These are phyloP conservation scores for Tulasnella calospora DNA, from an alignment of 768 basidiomycete genomes.

Conservation along the genomic window DNA sequence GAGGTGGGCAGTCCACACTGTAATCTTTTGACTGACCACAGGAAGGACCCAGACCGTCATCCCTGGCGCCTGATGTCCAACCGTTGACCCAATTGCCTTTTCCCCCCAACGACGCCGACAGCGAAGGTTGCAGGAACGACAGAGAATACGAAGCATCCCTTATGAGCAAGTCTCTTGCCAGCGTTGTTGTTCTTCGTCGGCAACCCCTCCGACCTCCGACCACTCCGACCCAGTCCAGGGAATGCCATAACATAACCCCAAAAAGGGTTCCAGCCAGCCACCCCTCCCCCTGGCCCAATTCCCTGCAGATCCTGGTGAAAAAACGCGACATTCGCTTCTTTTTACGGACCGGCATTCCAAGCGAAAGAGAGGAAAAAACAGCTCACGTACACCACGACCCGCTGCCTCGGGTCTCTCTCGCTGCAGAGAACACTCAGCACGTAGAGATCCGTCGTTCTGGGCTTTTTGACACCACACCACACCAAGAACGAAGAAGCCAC, in stretches of 20 bases:
- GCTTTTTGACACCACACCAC: constrained; percentile 7
- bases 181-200: constrained; percentile 7
- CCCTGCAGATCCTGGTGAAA: background rate
- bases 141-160: background rate
- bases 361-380: background rate
- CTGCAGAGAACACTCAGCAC: background rate
- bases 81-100: background rate
- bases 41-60: background rate
- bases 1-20: background rate
- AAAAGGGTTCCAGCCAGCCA: constrained; percentile 4
- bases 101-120: background rate
- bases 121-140: background rate
- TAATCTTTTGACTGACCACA: background rate
- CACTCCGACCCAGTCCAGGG: background rate
- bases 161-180: background rate
- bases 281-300: background rate
- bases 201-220: constrained; percentile 4
- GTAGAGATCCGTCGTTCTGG: constrained; percentile 4
- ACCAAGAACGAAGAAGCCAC: constrained; percentile 8
- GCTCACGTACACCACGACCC: background rate
- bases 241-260: constrained; percentile 2
- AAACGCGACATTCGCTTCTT: background rate
- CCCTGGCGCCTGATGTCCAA: background rate
- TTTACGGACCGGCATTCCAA: background rate
- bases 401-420: background rate